Percentiles rank a stretch among this genome's conserved stretches.
These are phyloP conservation scores for Rhynchospora pubera DNA, from an alignment of 176 grass and related monocot species.

Conservation along the genomic window DNA sequence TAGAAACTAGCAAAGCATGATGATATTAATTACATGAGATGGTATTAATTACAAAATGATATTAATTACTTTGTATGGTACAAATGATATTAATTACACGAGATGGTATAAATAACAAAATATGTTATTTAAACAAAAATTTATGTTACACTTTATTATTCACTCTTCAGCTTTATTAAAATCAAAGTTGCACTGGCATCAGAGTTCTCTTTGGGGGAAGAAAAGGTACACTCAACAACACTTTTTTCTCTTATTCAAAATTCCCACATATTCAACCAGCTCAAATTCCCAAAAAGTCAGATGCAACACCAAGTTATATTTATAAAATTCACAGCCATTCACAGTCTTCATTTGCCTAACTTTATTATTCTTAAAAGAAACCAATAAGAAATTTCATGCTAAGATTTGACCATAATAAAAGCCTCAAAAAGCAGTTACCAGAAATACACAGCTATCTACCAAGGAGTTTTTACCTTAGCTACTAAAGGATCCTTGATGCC, in stretches of 20 bases:
- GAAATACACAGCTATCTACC: not conserved
- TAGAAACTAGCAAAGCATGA: not conserved
- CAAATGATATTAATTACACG: no score
- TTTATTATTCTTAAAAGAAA: not conserved
- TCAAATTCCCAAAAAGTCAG: not conserved
- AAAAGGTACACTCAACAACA: not conserved
- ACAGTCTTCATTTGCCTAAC: not conserved
- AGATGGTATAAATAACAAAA: not conserved
- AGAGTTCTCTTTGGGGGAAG: not conserved
- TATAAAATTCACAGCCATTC: not conserved
- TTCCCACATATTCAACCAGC: not conserved
- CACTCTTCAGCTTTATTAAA: not conserved
- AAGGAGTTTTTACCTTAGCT: conserved; percentile 48
- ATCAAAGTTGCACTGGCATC: not conserved
- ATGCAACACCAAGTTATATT: not conserved
- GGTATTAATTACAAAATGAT: no score
- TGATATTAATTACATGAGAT: not conserved
- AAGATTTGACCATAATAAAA: not conserved
- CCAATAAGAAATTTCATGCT: not conserved
- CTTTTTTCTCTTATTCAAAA: not conserved
- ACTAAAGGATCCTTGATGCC: conserved; percentile 80
- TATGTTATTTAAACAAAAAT: not conserved
- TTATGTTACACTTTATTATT: not conserved
- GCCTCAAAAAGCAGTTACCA: not conserved
- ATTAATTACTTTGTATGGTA: no score